Conservation (phyloP, 805 yeast genomes). For the Naumovozyma castellii region DNA sequence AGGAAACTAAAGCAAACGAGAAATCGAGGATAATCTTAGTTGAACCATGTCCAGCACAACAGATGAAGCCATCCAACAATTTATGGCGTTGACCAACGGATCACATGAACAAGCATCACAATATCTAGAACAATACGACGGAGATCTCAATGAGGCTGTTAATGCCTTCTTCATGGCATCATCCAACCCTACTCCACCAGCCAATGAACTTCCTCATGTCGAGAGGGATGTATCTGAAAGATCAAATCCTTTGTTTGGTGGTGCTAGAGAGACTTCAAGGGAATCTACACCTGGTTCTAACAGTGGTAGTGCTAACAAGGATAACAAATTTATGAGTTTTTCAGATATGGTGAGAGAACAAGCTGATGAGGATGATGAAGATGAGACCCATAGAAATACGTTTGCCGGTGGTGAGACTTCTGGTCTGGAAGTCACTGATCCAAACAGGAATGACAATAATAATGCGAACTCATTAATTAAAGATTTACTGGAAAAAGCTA, state of each 20-base stretch:
- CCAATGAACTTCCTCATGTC: neutral
- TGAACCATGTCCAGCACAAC: conserved; percentile 1
- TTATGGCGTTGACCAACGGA: conserved; percentile 33
- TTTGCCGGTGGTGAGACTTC: conserved; percentile 66
- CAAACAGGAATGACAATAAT: conserved; percentile 37
- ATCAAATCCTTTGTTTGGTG: neutral
- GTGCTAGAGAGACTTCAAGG: neutral
- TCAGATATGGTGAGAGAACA: conserved; percentile 31
- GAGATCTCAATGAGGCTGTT: conserved; percentile 23
- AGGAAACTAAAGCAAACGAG: neutral
- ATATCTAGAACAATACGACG: conserved; percentile 27
- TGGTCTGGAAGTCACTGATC: conserved; percentile 72
- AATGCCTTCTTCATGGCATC: conserved; percentile 21
- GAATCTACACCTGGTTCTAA: neutral
- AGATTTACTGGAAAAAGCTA: conserved; percentile 58
- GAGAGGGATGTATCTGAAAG: conserved; percentile 2
- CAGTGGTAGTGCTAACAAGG: conserved; percentile 4
- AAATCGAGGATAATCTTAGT: neutral
- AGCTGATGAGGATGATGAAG: conserved; percentile 35
- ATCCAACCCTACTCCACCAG: neutral
- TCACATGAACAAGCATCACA: conserved; percentile 32
- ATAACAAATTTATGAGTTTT: conserved; percentile 33
- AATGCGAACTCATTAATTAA: conserved; percentile 37
- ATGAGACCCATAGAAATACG: conserved; percentile 51
- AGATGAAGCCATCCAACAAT: conserved; percentile 27